Base-by-base conservation (phyloP, 2,329 filamentous ascomycete genomes). In the Lachnellula willkommii region DNA sequence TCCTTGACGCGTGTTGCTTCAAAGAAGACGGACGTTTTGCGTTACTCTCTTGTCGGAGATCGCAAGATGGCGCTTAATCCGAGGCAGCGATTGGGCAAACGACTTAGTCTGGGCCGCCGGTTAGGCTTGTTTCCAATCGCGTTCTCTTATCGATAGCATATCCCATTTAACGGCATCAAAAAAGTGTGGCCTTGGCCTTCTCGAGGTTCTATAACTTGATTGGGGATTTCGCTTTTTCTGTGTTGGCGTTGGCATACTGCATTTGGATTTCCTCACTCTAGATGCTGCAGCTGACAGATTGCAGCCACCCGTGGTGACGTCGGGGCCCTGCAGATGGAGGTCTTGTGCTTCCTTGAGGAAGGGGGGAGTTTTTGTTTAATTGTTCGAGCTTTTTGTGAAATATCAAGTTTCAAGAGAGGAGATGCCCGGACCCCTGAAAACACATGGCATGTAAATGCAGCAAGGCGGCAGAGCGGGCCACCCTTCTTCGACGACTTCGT, bases 241-340 rank as follows among this genome's bases (percentile, higher is more conserved):
- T 42, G 35, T 45, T 28, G 39, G 35, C 36, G 47, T n/a, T 50
- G 22, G 46, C 40, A 39, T 37, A 45, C 49, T 35, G 46, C 39
- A 51, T 47, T 36, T 26, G 22, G 35, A 28, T 47, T 15, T 14
- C 47, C 22, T 48, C 37, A 50, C 52, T 50, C 53, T 47, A 58
- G 55, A 61, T 63, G 57, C 46, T 61, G 60, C 63, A 62, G 61
- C 62, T 64, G 64, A 65, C 59, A 62, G 56, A 54, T 53, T 55
- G 61, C 57, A 62, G 24, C 51, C 47, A 58, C 35, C 63, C 60
- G 61, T 60, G 53, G 60, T 67, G 63, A 65, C 59, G 55, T 63
- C 63, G 65, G 62, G 59, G 50, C 62, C 65, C 60, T 66, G 64
- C 64, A 67, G 59, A 57, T 47, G 39, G 26, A 52, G 45, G 45